These are phyloP conservation scores for Smittium culicis DNA, from an alignment of 371 early-diverging fungal species.

Conservation along the genomic window DNA sequence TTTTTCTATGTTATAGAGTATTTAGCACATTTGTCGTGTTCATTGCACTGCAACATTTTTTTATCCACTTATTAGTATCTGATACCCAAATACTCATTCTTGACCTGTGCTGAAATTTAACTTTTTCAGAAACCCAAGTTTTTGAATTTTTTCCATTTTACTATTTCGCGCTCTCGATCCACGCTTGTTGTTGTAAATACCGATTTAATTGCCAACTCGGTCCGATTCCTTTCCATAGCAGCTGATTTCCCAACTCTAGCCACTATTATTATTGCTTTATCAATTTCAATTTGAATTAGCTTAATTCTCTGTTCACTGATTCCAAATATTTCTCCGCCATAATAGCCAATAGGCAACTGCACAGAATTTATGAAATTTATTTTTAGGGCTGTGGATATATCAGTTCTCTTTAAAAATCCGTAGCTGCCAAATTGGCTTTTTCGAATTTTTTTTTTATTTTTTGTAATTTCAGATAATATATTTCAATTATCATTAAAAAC, in stretches of 20 bases:
- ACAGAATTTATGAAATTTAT: background rate
- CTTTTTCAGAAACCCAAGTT: background rate
- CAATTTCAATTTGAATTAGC: background rate
- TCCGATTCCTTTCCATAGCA: background rate
- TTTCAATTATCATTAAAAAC: too few species aligned
- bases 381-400: background rate
- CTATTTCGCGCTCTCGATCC: background rate
- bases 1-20: background rate
- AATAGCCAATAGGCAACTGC: background rate
- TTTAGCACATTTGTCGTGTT: background rate
- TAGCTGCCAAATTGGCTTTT: too few species aligned
- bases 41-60: background rate
- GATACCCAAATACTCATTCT: background rate
- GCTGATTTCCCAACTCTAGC: background rate
- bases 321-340: conserved; percentile 7
- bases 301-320: background rate
- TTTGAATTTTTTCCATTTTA: background rate
- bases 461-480: too few species aligned
- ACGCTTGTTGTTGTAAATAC: background rate
- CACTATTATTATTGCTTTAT: background rate
- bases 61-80: background rate
- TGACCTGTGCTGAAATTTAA: background rate
- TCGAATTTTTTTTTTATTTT: too few species aligned
- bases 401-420: too few species aligned
- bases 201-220: background rate